Conservation (phyloP, 164 flowering plant genomes). For the Aristolochia contorta region DNA sequence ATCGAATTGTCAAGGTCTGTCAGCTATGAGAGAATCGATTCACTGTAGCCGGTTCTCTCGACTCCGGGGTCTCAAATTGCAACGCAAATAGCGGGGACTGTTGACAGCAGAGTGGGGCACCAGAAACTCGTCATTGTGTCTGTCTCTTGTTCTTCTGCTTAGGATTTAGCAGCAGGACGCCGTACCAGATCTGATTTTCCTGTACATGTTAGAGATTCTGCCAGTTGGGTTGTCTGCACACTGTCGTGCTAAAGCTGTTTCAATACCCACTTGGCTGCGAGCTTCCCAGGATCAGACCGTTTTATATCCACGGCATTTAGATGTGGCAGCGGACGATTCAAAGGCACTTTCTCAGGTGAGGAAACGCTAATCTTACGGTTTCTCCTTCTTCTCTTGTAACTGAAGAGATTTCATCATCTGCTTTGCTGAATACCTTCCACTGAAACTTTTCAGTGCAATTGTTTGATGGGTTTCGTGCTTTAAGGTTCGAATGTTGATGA, state of each 20-base stretch:
- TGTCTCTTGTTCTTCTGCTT: constrained; percentile 18
- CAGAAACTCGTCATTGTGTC: constrained; percentile 19
- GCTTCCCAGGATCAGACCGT: background rate
- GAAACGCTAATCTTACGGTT: background rate
- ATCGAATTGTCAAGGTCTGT: too few relatives aligned
- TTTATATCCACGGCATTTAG: constrained; percentile 3
- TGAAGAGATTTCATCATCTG: background rate
- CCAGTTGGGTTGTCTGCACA: constrained; percentile 16
- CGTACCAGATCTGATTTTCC: constrained; percentile 11
- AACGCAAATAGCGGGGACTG: constrained; percentile 9
- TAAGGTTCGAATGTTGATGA: constrained; percentile 18
- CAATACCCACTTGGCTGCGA: constrained; percentile 4
- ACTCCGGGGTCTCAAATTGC: constrained; percentile 12
- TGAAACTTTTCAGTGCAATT: background rate
- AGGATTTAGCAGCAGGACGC: constrained; percentile 14
- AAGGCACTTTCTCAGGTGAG: constrained; percentile 10
- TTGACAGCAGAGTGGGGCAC: constrained; percentile 28
- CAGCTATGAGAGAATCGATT: background rate
- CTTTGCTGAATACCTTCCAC: background rate
- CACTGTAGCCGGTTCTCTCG: constrained; percentile 2
- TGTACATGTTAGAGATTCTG: constrained; percentile 15
- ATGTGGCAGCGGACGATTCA: constrained; percentile 3
- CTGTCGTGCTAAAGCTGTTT: constrained; percentile 10
- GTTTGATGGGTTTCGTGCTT: background rate
- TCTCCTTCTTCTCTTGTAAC: background rate